Conservation (phyloP, 1,284 basidiomycete species). For the Fomes fomentarius region DNA sequence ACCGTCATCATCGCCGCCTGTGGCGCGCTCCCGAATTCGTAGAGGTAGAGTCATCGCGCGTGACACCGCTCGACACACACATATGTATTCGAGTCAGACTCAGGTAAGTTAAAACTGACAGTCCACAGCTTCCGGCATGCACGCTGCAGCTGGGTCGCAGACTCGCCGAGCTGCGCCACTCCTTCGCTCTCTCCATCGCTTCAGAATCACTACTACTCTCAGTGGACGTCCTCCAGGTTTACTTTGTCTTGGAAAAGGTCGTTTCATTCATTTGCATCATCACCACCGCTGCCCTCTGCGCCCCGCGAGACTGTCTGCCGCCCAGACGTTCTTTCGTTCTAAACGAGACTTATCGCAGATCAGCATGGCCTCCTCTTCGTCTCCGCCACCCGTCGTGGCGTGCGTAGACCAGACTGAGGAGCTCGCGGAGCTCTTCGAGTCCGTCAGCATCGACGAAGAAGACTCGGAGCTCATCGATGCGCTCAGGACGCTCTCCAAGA, state of each 20-base stretch:
- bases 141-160: too few relatives aligned
- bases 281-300: neutral
- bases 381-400: neutral
- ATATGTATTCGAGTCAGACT: too few relatives aligned
- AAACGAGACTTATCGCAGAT: neutral
- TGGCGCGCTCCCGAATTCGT: too few relatives aligned
- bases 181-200: neutral
- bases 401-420: slow-evolving; percentile 3
- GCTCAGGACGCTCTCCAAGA: slow-evolving; percentile 53
- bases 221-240: neutral
- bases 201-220: neutral
- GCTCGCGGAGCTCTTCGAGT: slow-evolving; percentile 16
- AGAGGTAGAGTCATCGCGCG: too few relatives aligned
- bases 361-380: slow-evolving; percentile 16
- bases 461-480: slow-evolving; percentile 62
- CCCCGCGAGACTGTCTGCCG: neutral
- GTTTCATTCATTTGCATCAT: too few relatives aligned
- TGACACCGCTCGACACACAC: too few relatives aligned
- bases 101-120: too few relatives aligned
- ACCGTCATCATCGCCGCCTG: too few relatives aligned
- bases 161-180: too few relatives aligned
- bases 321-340: neutral
- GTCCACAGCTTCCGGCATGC: too few relatives aligned
- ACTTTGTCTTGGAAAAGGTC: neutral
- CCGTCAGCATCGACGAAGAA: slow-evolving; percentile 29